Evolutionary conservation across 176 grass and related monocot genomes (phyloP), one percentile per base, ranked within the genome.

Genomic region (Zoysia pacifica): DNA sequence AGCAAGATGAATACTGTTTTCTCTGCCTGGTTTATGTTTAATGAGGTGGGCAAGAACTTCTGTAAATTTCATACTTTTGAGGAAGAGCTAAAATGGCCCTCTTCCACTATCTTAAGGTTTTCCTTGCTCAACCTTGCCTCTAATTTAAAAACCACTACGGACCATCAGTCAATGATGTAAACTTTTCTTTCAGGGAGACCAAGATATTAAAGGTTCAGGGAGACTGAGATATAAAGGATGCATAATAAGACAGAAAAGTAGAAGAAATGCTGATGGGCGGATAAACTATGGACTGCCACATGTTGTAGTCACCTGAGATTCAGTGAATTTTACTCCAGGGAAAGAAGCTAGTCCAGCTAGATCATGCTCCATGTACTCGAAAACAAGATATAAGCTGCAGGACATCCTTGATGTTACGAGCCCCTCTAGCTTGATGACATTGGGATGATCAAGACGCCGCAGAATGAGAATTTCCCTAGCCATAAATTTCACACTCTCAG

Each of bases 291-390:
- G 5, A 74, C 0, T 19, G 6, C 52, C 39, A 49, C 38, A n/a
- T 74, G 81, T 35, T 62, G 68, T 37, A 83, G 53, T 41, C 66
- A 99, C 97, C 97, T 99, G 97, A 66, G 88, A 85, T 66, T 99
- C 97, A 0, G 88, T 89, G 82, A 99, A 93, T 87, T 99, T 91
- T 62, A 87, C 53, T 67, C 88, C 97, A 82, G 97, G 81, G 81
- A 93, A 96, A 76, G 97, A 99, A 82, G 97, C 93, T 72, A 99
- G 80, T 28, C 92, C 97, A 55, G 93, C 84, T 75, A 99, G 82
- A 77, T 99, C 97, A 78, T 99, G 97, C 54, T 99, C 97, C 97
- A 99, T 99, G 65, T 99, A 99, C 82, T 99, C 97, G 75, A 99
- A 99, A 85, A 99, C 97, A 86, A 99, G 92, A 81, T 99, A 99